Evolutionary conservation across 2,329 filamentous ascomycete species (phyloP).

Genomic region (Trichoderma afroharzianum): DNA sequence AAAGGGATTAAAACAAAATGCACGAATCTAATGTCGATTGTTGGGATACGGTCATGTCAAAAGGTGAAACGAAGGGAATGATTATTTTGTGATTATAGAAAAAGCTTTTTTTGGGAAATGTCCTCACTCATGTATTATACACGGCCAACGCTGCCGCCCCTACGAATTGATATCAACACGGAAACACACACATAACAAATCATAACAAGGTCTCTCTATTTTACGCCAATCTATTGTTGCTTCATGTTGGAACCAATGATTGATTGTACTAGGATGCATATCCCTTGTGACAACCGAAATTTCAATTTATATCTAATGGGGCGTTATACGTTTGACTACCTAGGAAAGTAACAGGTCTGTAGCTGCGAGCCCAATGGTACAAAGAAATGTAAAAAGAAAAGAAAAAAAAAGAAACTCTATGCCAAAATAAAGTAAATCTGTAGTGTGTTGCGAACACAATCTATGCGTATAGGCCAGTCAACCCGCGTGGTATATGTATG

Average conservation of each 20-base stretch:
- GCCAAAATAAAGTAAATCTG: neutral
- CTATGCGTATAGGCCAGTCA: conserved; percentile 15
- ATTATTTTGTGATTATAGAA: conserved; percentile 10
- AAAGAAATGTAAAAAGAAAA: neutral
- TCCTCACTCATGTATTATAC: conserved; percentile 19
- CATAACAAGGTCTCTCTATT: neutral
- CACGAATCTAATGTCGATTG: conserved; percentile 1
- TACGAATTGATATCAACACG: neutral
- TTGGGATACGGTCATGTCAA: neutral
- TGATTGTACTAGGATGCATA: neutral
- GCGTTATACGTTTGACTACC: neutral
- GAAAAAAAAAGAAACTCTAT: neutral
- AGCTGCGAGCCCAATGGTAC: neutral
- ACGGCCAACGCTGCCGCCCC: neutral
- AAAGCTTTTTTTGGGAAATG: conserved; percentile 13
- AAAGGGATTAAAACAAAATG: neutral
- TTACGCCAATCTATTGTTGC: neutral
- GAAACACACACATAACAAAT: neutral
- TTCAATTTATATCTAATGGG: neutral
- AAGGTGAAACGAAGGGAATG: conserved; percentile 9
- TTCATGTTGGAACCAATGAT: neutral
- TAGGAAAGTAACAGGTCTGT: neutral
- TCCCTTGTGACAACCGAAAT: neutral
- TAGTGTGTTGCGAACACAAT: conserved; percentile 16
- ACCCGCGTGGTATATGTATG: conserved; percentile 15